phyloP scores from a whole-genome alignment of 352 stramenopile species.

The Pythium folliculosum region DNA sequence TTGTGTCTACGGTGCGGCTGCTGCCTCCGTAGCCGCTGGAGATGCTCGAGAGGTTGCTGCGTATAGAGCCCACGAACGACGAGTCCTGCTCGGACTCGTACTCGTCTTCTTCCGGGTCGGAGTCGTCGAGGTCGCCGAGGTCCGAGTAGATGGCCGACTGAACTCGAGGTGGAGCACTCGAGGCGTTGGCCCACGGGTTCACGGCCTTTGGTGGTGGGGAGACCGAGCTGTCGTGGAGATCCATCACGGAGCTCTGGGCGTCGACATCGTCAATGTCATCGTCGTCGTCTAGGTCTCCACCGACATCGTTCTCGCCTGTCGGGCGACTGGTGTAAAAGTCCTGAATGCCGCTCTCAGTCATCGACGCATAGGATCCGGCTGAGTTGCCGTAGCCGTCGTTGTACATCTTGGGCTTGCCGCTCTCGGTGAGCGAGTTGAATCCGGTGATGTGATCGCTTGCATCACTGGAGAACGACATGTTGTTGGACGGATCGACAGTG shows the following conservation, averaged over 20 bases:
- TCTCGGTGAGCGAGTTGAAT: constrained; percentile 23
- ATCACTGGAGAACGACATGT: constrained; percentile 19
- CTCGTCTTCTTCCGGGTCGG: constrained; percentile 19
- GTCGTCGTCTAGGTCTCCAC: constrained; percentile 14
- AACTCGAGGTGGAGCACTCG: constrained; percentile 4
- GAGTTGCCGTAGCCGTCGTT: constrained; percentile 14
- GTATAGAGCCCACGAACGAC: constrained; percentile 6
- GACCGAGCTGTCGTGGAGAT: constrained; percentile 10
- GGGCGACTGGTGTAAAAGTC: constrained; percentile 13
- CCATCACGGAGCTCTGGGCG: constrained; percentile 10
- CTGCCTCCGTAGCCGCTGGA: constrained; percentile 13
- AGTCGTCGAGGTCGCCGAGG: constrained; percentile 25
- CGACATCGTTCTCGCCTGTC: constrained; percentile 24
- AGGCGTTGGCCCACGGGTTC: constrained; percentile 5
- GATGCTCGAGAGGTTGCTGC: constrained; percentile 8
- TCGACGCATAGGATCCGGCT: constrained; percentile 10
- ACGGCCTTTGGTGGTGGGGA: not conserved
- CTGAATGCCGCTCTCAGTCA: constrained; percentile 16
- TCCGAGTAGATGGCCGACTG: constrained; percentile 14
- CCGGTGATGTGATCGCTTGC: constrained; percentile 19
- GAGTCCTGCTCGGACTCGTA: constrained; percentile 6
- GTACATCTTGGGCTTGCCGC: constrained; percentile 19
- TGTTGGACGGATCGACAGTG: constrained; percentile 26
- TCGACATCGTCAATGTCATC: constrained; percentile 18
- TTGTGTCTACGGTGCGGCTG: not conserved